Evolutionary conservation across 2,329 filamentous ascomycete genomes (phyloP), one percentile per base, ranked within the genome.

Genomic region (Neonectria neomacrospora): DNA sequence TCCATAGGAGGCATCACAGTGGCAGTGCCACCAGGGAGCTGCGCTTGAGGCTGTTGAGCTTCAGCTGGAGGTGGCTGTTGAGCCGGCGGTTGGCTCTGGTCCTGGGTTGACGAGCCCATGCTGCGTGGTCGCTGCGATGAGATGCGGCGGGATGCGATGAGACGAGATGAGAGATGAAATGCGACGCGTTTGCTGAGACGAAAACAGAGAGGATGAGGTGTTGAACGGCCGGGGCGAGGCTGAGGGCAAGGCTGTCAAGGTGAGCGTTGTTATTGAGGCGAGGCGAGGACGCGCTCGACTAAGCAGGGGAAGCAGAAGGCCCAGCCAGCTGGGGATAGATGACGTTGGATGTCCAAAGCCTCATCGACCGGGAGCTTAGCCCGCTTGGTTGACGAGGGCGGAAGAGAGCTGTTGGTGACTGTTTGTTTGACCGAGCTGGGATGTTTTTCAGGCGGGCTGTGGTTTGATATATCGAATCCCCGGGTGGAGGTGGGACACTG

Each of bases 281-380:
- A 67, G 59, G 50, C 41, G 42, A 68, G 65, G 42, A 63, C 56
- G 60, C 66, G 68, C 47, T 20, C 12, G 28, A 50, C 10, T 14
- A 22, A 32, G 47, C 61, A 44, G 61, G 56, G 58, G 61, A 52
- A 58, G 50, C 26, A 61, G 54, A 48, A 67, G 47, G 65, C 63
- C 70, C 68, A 71, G 70, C 70, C 65, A 57, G 65, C 68, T 70
- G 65, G 68, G 63, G 55, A 48, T 55, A 62, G 58, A 60, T 12
- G 59, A 54, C 22, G 59, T 44, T 28, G 30, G 54, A 16, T 34
- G 41, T 44, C 57, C 20, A 63, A 53, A 45, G 34, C 34, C 60
- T 65, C 54, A 69, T 71, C 34, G 41, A 69, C 44, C 30, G 64
- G 58, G 23, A 50, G 28, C 14, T 8, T 18, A 30, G n/a, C 34